A percentile compares a stretch with the other conserved stretches of the same genome.
These are phyloP conservation scores for Daedaleopsis nitida DNA, from an alignment of 768 basidiomycete genomes.

Conservation along the genomic window DNA sequence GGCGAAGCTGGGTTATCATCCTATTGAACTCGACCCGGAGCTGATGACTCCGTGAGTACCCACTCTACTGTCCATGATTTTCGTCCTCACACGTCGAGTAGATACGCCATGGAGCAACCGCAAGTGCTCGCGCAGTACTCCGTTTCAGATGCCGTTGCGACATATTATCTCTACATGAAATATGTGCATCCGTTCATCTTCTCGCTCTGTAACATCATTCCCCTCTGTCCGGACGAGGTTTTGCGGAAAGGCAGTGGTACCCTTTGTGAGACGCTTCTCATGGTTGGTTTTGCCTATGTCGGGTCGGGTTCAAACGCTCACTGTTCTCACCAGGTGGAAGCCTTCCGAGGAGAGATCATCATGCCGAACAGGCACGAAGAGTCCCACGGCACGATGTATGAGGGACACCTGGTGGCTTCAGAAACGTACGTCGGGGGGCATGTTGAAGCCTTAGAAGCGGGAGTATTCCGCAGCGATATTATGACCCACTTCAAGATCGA, in stretches of 20 bases:
- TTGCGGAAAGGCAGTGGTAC: slow-evolving; percentile 95
- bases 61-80: slow-evolving; percentile 1
- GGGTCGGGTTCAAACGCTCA: neutral
- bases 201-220: slow-evolving; percentile 98
- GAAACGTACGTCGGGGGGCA: slow-evolving; percentile 99
- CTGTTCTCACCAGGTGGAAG: slow-evolving; percentile 75
- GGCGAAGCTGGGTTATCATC: slow-evolving; percentile 93
- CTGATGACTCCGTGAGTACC: slow-evolving; percentile 93
- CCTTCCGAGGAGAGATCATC: slow-evolving; percentile 87
- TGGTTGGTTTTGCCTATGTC: slow-evolving; percentile 59
- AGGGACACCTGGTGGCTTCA: slow-evolving; percentile 94
- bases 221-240: slow-evolving; percentile 94
- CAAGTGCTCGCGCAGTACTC: slow-evolving; percentile 96
- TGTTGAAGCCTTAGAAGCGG: slow-evolving; percentile 97
- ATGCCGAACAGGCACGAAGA: slow-evolving; percentile 99
- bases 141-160: slow-evolving; percentile 99
- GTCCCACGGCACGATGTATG: slow-evolving; percentile 85
- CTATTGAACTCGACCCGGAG: slow-evolving; percentile 96
- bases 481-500: slow-evolving; percentile 93
- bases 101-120: slow-evolving; percentile 95
- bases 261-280: slow-evolving; percentile 94
- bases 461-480: slow-evolving; percentile 97
- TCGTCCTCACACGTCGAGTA: slow-evolving; percentile 33
- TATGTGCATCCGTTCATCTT: slow-evolving; percentile 99
- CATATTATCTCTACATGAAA: slow-evolving; percentile 99